These are phyloP conservation scores for Penicillium sp. DNA, from an alignment of 2,329 filamentous ascomycete species.

Conservation along the genomic window DNA sequence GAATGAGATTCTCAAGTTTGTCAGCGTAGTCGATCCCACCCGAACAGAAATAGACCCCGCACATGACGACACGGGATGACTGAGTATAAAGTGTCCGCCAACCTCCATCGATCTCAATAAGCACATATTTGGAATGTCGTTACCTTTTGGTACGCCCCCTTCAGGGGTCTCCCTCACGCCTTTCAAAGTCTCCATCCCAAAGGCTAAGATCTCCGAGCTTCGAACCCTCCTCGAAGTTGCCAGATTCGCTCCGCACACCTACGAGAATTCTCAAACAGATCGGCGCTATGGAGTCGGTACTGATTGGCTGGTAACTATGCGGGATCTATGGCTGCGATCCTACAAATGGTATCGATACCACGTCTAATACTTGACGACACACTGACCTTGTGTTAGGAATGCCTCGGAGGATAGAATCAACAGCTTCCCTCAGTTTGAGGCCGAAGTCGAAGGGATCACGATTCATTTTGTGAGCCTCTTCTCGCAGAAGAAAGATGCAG, in stretches of 20 bases:
- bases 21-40: no score
- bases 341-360: constrained; percentile 51
- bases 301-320: constrained; percentile 49
- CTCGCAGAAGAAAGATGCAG: constrained; percentile 47
- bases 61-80: background rate
- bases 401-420: constrained; percentile 49
- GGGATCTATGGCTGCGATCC: constrained; percentile 45
- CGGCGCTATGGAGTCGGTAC: constrained; percentile 48
- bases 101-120: background rate
- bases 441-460: constrained; percentile 42
- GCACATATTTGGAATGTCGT: constrained; percentile 20
- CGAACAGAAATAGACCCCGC: background rate
- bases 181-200: constrained; percentile 47
- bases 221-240: constrained; percentile 50
- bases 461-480: constrained; percentile 55
- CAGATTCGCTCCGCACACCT: constrained; percentile 51
- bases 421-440: constrained; percentile 53
- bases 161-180: constrained; percentile 39
- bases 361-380: constrained; percentile 26
- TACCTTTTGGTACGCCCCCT: constrained; percentile 35
- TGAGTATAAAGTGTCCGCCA: background rate
- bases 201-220: constrained; percentile 49
- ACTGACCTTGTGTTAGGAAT: constrained; percentile 23
- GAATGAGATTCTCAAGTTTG: no score
- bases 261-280: constrained; percentile 49